A percentile compares a stretch with the other conserved stretches of the same genome.
Conservation (phyloP, 179 eudicot genomes). For the Nepenthes alata region DNA sequence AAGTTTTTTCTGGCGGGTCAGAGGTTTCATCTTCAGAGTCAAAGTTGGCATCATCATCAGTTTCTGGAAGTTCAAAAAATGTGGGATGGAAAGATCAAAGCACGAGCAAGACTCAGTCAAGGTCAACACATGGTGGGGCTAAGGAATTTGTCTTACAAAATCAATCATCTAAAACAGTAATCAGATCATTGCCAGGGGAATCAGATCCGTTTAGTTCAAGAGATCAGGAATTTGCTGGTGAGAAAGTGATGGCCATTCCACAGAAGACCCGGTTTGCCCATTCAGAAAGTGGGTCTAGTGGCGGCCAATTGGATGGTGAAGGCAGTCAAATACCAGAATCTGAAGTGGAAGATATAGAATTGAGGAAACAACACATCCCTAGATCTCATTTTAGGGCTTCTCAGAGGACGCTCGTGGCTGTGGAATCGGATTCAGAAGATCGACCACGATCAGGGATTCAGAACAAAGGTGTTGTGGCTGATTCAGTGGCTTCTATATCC, state of each 20-base stretch:
- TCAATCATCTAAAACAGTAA: constrained; percentile 24
- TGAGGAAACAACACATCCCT: constrained; percentile 16
- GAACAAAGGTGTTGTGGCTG: constrained; percentile 29
- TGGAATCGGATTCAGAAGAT: constrained; percentile 14
- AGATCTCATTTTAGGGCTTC: constrained; percentile 21
- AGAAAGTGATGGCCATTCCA: too few relatives aligned
- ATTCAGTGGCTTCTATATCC: constrained; percentile 21
- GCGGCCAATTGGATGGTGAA: constrained; percentile 5
- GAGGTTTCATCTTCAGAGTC: constrained; percentile 9
- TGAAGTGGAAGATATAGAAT: constrained; percentile 20
- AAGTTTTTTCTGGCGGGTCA: constrained; percentile 22
- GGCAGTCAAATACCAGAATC: constrained; percentile 3
- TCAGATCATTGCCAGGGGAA: constrained; percentile 16
- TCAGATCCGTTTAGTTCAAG: constrained; percentile 20
- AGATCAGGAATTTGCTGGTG: constrained; percentile 5
- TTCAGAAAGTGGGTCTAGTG: constrained; percentile 11
- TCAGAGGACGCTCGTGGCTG: constrained; percentile 19
- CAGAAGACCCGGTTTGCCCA: constrained; percentile 10
- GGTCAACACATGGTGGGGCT: constrained; percentile 8
- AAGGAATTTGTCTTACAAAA: constrained; percentile 23
- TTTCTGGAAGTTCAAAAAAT: constrained; percentile 17
- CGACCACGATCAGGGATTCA: constrained; percentile 27
- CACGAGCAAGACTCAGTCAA: constrained; percentile 1
- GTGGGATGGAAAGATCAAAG: constrained; percentile 20
- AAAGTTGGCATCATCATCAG: too few relatives aligned